Evolutionary conservation across 2,329 filamentous ascomycete species (phyloP), one percentile per base, ranked within the genome.

Genomic region (Ascochyta lentis): DNA sequence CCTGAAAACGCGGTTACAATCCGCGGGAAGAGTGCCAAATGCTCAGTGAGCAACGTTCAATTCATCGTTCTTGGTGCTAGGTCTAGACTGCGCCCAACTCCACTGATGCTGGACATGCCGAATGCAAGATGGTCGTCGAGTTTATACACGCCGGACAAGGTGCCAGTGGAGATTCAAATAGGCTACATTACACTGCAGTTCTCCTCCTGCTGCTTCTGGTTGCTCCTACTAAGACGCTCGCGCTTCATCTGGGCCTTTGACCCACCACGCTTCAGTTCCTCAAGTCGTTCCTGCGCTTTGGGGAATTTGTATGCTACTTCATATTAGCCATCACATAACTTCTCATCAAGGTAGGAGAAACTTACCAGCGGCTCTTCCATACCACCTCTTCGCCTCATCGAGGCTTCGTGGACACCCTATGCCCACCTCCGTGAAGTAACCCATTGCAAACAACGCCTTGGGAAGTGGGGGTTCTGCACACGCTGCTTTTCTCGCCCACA

Each of bases 381-480:
- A 99, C 95, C 95, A 99, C 67, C 92, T 86, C 82, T 96, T 97
- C 22, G 94, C 95, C 78, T 98, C 95, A 69, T 99, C 95, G 66
- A 97, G 69, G 73, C 94, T 96, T 8, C 90, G 87, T 15, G 89
- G 83, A 61, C 91, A 88, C 27, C 95, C 95, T 66, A 99, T 98
- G 12, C 95, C 95, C 44, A 95, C 89, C 77, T 99, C 95, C 0
- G 91, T 96, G 72, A 96, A 97, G 77, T 98, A 97, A 0, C 95
- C 95, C 90, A 99, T 96, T 0, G 94, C 95, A 77, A 97, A 98
- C 78, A 98, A 91, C 0, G 95, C 95, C 80, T 98, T 99, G 7
- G 92, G 88, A 34, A 97, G 78, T 3, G 80, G 79, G 12, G 79
- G 79, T 42, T 94, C 92, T 3, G 92, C 90, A 61, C 88, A 86